Evolutionary conservation across 1,284 basidiomycete genomes (phyloP).

Genomic region (Cryptococcus sp.): DNA sequence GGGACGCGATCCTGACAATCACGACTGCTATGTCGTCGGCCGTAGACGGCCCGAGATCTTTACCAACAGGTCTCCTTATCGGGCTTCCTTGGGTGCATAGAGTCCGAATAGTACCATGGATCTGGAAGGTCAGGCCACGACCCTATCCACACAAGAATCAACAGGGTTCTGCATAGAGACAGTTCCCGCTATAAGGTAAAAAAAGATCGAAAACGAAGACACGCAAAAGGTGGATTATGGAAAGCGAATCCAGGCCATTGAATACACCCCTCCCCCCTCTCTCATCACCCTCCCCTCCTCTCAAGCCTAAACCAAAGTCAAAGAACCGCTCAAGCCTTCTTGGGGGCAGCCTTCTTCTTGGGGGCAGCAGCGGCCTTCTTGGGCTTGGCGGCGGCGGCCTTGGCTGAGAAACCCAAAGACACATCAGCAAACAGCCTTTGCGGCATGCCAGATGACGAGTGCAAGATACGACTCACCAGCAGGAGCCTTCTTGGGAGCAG

Average conservation of each 20-base stretch:
- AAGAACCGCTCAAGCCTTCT: slow-evolving; percentile 40
- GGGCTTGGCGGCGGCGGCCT: slow-evolving; percentile 8
- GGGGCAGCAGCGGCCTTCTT: slow-evolving; percentile 21
- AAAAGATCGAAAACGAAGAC: slow-evolving; percentile 1
- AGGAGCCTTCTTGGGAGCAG: slow-evolving; percentile 18
- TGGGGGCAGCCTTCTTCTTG: slow-evolving; percentile 39
- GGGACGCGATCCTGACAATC: too few relatives aligned
- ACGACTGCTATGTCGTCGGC: too few relatives aligned
- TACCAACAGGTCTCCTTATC: too few relatives aligned
- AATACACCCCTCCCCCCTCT: too few relatives aligned
- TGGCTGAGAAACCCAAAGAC: slow-evolving; percentile 1
- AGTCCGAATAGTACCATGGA: too few relatives aligned
- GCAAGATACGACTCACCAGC: slow-evolving; percentile 7
- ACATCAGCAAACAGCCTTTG: not conserved
- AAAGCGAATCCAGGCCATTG: not conserved
- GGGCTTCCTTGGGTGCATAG: too few relatives aligned
- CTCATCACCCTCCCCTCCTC: too few relatives aligned
- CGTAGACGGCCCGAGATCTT: too few relatives aligned
- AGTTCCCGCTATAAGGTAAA: not conserved
- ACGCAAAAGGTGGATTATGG: not conserved
- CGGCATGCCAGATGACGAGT: too few relatives aligned
- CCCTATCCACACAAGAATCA: too few relatives aligned
- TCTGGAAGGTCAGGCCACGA: too few relatives aligned
- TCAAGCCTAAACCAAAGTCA: too few relatives aligned
- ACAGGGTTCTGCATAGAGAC: not conserved